phyloP scores from a whole-genome alignment of 148 eudicot genomes.

The Rhododendron williamsianum region DNA sequence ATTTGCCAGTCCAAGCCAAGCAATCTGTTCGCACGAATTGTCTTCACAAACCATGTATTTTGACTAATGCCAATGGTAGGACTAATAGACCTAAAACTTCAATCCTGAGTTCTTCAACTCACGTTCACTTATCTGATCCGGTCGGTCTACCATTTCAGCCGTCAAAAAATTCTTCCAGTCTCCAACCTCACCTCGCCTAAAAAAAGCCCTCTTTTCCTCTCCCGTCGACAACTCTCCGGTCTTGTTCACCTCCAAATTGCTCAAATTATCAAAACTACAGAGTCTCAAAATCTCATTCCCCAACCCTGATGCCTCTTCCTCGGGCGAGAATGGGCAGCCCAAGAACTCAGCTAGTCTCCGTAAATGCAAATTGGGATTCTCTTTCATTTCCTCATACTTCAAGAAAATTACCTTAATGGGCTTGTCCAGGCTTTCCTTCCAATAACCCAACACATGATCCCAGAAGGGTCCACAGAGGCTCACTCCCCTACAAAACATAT shows the following conservation, averaged over 20 bases:
- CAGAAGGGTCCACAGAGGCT: slow-evolving; percentile 17
- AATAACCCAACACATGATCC: slow-evolving; percentile 30
- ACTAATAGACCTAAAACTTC: slow-evolving; percentile 13
- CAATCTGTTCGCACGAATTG: no score
- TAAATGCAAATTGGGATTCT: slow-evolving; percentile 4
- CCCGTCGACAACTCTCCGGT: background rate
- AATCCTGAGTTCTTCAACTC: background rate
- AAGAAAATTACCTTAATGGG: slow-evolving; percentile 21
- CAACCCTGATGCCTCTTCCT: slow-evolving; percentile 24
- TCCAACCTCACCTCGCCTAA: slow-evolving; percentile 20
- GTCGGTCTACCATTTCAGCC: slow-evolving; percentile 1
- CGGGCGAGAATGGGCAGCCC: slow-evolving; percentile 17
- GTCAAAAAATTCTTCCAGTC: slow-evolving; percentile 12
- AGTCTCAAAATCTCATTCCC: slow-evolving; percentile 10
- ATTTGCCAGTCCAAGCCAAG: no score
- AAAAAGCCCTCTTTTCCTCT: slow-evolving; percentile 2
- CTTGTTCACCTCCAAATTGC: slow-evolving; percentile 27
- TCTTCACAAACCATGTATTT: background rate
- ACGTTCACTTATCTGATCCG: background rate
- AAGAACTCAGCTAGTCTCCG: slow-evolving; percentile 23
- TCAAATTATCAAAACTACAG: slow-evolving; percentile 26
- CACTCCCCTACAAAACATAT: slow-evolving; percentile 15
- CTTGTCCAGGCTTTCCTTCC: slow-evolving; percentile 20
- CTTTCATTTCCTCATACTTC: slow-evolving; percentile 27
- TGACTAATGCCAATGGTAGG: background rate